Percentiles rank a stretch among this genome's conserved stretches.
phyloP scores from a whole-genome alignment of 805 yeast genomes.

The Candida quercuum region DNA sequence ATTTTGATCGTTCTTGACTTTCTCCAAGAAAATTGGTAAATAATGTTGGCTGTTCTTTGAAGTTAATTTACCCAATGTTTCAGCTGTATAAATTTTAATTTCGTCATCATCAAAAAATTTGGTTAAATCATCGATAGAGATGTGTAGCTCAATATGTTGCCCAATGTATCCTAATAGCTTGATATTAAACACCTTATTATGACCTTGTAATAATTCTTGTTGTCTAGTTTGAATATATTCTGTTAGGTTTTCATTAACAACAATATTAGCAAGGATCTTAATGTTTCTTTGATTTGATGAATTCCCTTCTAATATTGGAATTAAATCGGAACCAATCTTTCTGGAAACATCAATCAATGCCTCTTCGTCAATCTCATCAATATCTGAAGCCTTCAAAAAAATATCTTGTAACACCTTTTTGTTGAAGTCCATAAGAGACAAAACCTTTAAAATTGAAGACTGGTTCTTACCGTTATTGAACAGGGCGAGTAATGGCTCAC shows the following conservation, averaged over 20 bases:
- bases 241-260: constrained; percentile 18
- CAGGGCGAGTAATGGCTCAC: constrained; percentile 11
- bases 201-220: constrained; percentile 11
- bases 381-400: constrained; percentile 17
- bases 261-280: constrained; percentile 20
- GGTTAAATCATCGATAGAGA: constrained; percentile 33
- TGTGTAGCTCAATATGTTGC: constrained; percentile 27
- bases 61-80: constrained; percentile 46
- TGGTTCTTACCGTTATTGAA: constrained; percentile 15
- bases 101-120: constrained; percentile 30
- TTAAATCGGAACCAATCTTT: constrained; percentile 22
- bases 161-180: constrained; percentile 48
- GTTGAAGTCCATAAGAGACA: constrained; percentile 17
- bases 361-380: constrained; percentile 23
- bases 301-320: constrained; percentile 19
- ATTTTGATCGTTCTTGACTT: constrained; percentile 20
- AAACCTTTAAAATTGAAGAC: constrained; percentile 19
- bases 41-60: constrained; percentile 33
- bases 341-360: constrained; percentile 20
- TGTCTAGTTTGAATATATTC: constrained; percentile 19
- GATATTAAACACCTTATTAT: constrained; percentile 28
- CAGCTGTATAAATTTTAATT: constrained; percentile 42
- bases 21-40: constrained; percentile 32
- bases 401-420: constrained; percentile 12
- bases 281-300: constrained; percentile 16